These are phyloP conservation scores for Verticillium zaregamsianum DNA, from an alignment of 2,329 filamentous ascomycete genomes.

Conservation along the genomic window DNA sequence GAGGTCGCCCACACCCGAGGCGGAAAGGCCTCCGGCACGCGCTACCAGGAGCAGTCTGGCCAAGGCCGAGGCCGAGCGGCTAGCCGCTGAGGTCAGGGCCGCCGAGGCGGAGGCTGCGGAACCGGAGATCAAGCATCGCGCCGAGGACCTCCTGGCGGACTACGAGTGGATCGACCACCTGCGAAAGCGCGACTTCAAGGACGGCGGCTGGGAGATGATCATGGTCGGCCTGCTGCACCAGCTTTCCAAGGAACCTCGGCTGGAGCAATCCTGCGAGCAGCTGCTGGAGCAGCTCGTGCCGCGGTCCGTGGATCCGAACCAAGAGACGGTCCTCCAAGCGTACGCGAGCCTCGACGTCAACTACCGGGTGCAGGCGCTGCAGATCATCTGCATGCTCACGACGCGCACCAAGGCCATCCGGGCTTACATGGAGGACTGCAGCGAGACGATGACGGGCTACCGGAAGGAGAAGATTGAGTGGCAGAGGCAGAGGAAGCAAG, in stretches of 20 bases:
- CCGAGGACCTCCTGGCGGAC: slow-evolving; percentile 67
- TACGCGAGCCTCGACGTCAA: slow-evolving; percentile 81
- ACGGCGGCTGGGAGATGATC: slow-evolving; percentile 89
- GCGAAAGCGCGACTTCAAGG: slow-evolving; percentile 75
- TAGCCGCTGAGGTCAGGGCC: slow-evolving; percentile 56
- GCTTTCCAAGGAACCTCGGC: slow-evolving; percentile 69
- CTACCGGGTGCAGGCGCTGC: slow-evolving; percentile 71
- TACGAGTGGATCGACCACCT: slow-evolving; percentile 85
- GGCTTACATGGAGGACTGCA: slow-evolving; percentile 86
- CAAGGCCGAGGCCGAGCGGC: slow-evolving; percentile 69
- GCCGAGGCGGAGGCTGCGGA: slow-evolving; percentile 46
- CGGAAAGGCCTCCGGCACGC: slow-evolving; percentile 63
- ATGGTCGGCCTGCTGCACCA: slow-evolving; percentile 84
- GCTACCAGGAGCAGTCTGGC: slow-evolving; percentile 83
- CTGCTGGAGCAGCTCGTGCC: slow-evolving; percentile 80
- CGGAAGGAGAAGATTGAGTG: slow-evolving; percentile 94
- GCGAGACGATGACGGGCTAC: slow-evolving; percentile 88
- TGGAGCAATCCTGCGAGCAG: slow-evolving; percentile 70
- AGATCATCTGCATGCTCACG: slow-evolving; percentile 82
- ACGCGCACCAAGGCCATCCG: slow-evolving; percentile 82
- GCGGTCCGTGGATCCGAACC: slow-evolving; percentile 70
- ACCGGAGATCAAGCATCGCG: slow-evolving; percentile 56
- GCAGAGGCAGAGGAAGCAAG: slow-evolving; percentile 71
- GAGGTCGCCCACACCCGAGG: slow-evolving; percentile 59
- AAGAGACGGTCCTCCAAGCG: slow-evolving; percentile 66